A percentile compares a stretch with the other conserved stretches of the same genome.
Evolutionary conservation across 1,139 yeast species (phyloP).

Genomic region (Williopsis jadinii): DNA sequence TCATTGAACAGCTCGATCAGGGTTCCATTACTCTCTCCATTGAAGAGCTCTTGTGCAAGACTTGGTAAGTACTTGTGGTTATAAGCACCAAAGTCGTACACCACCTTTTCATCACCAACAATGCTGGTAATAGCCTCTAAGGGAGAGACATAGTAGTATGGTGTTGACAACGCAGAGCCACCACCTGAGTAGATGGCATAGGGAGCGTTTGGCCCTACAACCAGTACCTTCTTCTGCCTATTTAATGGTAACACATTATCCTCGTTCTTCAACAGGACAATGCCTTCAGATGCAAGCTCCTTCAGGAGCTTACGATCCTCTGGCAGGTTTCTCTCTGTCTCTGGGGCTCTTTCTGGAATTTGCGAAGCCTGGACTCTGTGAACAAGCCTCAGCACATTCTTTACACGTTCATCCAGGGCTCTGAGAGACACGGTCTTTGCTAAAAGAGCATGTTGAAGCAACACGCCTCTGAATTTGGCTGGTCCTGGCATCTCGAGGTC

Average conservation of each 20-base stretch:
- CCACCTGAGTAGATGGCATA: slow-evolving; percentile 41
- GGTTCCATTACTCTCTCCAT: slow-evolving; percentile 8
- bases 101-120: slow-evolving; percentile 15
- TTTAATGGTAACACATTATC: slow-evolving; percentile 35
- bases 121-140: slow-evolving; percentile 31
- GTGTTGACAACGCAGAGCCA: slow-evolving; percentile 43
- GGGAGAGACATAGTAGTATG: slow-evolving; percentile 32
- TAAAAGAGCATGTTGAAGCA: slow-evolving; percentile 33
- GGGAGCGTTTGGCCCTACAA: slow-evolving; percentile 49
- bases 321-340: slow-evolving; percentile 32
- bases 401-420: slow-evolving; percentile 34
- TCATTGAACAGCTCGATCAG: slow-evolving; percentile 7
- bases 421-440: slow-evolving; percentile 25
- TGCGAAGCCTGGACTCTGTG: slow-evolving; percentile 38
- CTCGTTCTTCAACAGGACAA: slow-evolving; percentile 50
- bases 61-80: slow-evolving; percentile 9
- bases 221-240: slow-evolving; percentile 33
- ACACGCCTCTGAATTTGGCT: slow-evolving; percentile 37
- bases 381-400: slow-evolving; percentile 39
- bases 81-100: slow-evolving; percentile 10
- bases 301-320: slow-evolving; percentile 39
- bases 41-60: slow-evolving; percentile 3
- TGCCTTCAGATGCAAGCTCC: slow-evolving; percentile 42
- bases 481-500: slow-evolving; percentile 64
- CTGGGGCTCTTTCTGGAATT: slow-evolving; percentile 29